Conservation (phyloP, 2,329 filamentous ascomycete species). For the Apiospora malaysiana region DNA sequence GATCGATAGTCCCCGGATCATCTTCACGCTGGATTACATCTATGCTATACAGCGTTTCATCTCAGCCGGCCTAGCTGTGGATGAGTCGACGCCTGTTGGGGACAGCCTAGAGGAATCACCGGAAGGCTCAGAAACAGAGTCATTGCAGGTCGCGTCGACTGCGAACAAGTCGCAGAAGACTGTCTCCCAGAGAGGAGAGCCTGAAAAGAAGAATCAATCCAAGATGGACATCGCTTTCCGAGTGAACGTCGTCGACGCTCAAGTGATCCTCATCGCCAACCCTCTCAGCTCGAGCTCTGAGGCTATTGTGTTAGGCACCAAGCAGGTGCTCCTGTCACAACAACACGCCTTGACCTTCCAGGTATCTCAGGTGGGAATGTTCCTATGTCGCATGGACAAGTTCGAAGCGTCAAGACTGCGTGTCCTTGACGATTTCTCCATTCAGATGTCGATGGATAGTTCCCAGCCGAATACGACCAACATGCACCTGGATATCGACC, state of each 20-base stretch:
- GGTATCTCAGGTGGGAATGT: conserved; percentile 95
- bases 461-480: conserved; percentile 69
- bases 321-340: conserved; percentile 89
- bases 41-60: conserved; percentile 87
- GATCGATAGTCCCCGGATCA: conserved; percentile 91
- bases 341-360: conserved; percentile 95
- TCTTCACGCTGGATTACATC: conserved; percentile 94
- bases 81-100: conserved; percentile 62
- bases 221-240: conserved; percentile 84
- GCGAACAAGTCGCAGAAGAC: conserved; percentile 42
- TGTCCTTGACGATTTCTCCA: conserved; percentile 95
- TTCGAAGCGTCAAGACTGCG: conserved; percentile 90
- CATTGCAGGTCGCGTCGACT: conserved; percentile 55
- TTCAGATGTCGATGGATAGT: conserved; percentile 85
- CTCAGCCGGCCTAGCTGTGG: conserved; percentile 71
- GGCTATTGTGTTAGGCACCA: conserved; percentile 92
- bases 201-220: conserved; percentile 40
- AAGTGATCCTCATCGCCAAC: conserved; percentile 95
- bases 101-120: conserved; percentile 61
- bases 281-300: conserved; percentile 89
- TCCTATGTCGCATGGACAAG: conserved; percentile 96
- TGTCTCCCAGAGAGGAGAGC: conserved; percentile 32
- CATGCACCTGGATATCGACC: conserved; percentile 88
- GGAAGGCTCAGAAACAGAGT: conserved; percentile 66
- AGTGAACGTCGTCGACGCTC: conserved; percentile 93